A percentile compares a stretch with the other conserved stretches of the same genome.
These are phyloP conservation scores for Aspergillus novoparasiticus DNA, from an alignment of 2,329 filamentous ascomycete genomes.

Conservation along the genomic window DNA sequence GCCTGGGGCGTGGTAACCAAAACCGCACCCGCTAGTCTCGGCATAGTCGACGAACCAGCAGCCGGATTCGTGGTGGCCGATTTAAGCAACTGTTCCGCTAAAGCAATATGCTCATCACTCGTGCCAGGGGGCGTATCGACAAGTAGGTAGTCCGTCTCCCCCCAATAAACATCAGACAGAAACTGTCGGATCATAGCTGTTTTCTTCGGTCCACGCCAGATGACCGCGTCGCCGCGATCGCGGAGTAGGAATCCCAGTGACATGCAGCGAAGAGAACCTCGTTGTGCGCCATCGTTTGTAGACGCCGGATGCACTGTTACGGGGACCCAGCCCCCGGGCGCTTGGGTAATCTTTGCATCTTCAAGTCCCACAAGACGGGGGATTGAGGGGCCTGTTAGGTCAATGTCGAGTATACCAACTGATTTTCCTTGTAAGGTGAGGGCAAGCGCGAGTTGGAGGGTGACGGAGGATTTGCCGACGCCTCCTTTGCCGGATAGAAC, in stretches of 20 bases:
- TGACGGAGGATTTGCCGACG: constrained; percentile 97
- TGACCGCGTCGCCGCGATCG: constrained; percentile 83
- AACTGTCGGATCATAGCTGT: constrained; percentile 99
- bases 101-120: constrained; percentile 93
- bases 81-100: constrained; percentile 78
- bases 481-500: constrained; percentile 96
- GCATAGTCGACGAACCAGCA: constrained; percentile 32
- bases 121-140: constrained; percentile 97
- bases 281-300: constrained; percentile 17
- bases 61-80: constrained; percentile 35
- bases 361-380: constrained; percentile 93
- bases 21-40: constrained; percentile 81
- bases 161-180: constrained; percentile 87
- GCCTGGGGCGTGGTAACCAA: constrained; percentile 96
- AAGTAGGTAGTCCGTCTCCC: constrained; percentile 82
- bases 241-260: constrained; percentile 88
- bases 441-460: constrained; percentile 89
- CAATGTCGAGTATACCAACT: constrained; percentile 93
- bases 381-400: constrained; percentile 94
- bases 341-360: constrained; percentile 84
- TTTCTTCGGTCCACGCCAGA: constrained; percentile 98
- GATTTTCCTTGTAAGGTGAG: constrained; percentile 82
- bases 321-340: constrained; percentile 88
- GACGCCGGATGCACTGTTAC: constrained; percentile 69
- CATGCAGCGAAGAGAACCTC: constrained; percentile 67